phyloP scores from a whole-genome alignment of 2,329 filamentous ascomycete species.

The Bisporella sp. region DNA sequence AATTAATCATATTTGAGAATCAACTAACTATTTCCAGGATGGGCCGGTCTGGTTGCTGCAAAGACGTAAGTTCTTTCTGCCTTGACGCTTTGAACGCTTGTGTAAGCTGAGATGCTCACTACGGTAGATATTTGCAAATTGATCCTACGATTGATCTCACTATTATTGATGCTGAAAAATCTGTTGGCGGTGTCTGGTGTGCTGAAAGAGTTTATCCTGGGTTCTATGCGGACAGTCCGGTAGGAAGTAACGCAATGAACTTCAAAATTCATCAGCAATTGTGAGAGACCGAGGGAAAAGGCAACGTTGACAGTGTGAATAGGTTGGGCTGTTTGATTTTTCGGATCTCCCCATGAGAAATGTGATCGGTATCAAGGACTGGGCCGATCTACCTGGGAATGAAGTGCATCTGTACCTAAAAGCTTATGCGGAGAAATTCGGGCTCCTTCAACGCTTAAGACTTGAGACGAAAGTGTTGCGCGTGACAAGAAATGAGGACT shows the following conservation, averaged over 20 bases:
- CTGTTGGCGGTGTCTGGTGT: slow-evolving; percentile 11
- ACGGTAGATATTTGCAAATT: slow-evolving; percentile 7
- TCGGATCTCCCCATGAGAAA: slow-evolving; percentile 10
- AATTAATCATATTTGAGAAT: neutral
- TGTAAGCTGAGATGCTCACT: neutral
- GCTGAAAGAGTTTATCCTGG: slow-evolving; percentile 5
- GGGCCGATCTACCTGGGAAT: slow-evolving; percentile 5
- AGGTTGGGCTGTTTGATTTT: slow-evolving; percentile 8
- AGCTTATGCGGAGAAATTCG: slow-evolving; percentile 8
- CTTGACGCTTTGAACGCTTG: too few species aligned
- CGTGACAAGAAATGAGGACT: slow-evolving; percentile 3
- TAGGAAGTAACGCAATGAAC: too few species aligned
- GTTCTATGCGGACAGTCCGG: slow-evolving; percentile 6
- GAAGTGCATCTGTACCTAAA: slow-evolving; percentile 7
- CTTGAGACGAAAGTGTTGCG: slow-evolving; percentile 4
- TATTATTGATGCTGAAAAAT: slow-evolving; percentile 9
- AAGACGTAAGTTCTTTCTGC: slow-evolving; percentile 4
- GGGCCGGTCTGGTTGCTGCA: slow-evolving; percentile 9
- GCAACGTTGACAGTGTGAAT: too few species aligned
- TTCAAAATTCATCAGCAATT: too few species aligned
- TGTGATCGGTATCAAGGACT: slow-evolving; percentile 8
- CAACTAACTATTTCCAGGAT: slow-evolving; percentile 2
- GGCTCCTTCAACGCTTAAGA: slow-evolving; percentile 4
- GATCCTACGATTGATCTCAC: slow-evolving; percentile 8
- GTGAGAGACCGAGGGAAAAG: too few species aligned